Evolutionary conservation across 805 yeast species (phyloP).

Genomic region (Lachancea sp.): DNA sequence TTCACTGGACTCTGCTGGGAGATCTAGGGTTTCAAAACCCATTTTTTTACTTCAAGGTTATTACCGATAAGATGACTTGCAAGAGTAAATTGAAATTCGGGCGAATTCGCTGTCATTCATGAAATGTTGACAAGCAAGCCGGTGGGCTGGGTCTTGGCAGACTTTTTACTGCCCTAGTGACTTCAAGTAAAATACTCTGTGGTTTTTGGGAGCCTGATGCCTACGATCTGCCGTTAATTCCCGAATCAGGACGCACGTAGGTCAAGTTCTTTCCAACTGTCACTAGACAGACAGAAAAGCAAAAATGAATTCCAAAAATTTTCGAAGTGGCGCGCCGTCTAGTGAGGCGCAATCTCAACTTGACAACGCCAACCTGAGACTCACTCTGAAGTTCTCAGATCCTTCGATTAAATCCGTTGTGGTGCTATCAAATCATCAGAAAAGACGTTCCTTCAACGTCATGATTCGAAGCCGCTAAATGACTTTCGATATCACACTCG

Average conservation of each 20-base stretch:
- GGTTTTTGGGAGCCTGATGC: too few species aligned
- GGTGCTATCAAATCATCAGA: background rate
- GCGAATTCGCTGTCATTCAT: background rate
- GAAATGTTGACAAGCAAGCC: background rate
- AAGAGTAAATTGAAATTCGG: too few species aligned
- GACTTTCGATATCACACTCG: constrained; percentile 4
- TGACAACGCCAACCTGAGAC: constrained; percentile 2
- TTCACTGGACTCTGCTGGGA: background rate
- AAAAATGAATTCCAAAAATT: constrained; percentile 5
- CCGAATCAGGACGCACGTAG: too few species aligned
- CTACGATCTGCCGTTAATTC: too few species aligned
- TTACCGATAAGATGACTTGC: too few species aligned
- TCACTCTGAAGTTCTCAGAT: constrained; percentile 2
- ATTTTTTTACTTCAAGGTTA: background rate
- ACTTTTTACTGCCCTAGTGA: background rate
- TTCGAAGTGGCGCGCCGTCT: constrained; percentile 5
- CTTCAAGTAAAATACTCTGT: background rate
- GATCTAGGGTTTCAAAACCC: background rate
- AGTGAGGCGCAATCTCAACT: constrained; percentile 6
- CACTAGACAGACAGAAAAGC: background rate
- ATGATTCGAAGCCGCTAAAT: background rate
- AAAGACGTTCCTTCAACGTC: background rate
- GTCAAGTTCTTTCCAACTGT: too few species aligned
- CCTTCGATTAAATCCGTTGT: background rate
- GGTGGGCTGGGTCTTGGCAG: too few species aligned